phyloP scores from a whole-genome alignment of 208 protist species.

The Trypanosoma brucei region DNA sequence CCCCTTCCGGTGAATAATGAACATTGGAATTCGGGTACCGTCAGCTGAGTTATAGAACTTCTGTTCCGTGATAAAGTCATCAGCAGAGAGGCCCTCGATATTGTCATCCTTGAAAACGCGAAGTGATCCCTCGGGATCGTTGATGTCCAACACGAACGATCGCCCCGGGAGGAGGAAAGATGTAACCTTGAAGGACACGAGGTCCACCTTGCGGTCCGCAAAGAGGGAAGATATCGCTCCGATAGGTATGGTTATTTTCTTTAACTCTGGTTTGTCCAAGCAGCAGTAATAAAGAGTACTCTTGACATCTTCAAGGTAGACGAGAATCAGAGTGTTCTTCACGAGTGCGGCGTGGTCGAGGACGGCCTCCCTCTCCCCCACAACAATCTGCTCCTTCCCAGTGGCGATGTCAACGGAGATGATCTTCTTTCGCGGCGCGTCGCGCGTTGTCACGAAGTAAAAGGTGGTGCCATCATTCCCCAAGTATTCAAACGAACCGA shows the following conservation, averaged over 20 bases:
- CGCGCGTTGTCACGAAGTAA: constrained; percentile 89
- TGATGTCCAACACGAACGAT: constrained; percentile 72
- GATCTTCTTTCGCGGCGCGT: constrained; percentile 84
- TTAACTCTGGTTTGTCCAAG: constrained; percentile 30
- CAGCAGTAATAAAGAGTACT: constrained; percentile 80
- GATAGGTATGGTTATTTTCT: constrained; percentile 74
- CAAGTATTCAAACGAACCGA: constrained; percentile 85
- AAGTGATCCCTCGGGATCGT: constrained; percentile 57
- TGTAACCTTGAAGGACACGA: constrained; percentile 88
- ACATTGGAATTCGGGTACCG: constrained; percentile 93
- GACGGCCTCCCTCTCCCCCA: constrained; percentile 68
- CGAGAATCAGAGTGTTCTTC: constrained; percentile 73
- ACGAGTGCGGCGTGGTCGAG: constrained; percentile 52
- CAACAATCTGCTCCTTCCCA: constrained; percentile 43
- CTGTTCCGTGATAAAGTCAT: constrained; percentile 84
- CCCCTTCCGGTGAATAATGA: constrained; percentile 86
- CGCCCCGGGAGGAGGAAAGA: constrained; percentile 90
- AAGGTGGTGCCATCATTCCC: constrained; percentile 80
- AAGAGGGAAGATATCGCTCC: constrained; percentile 59
- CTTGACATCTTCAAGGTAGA: constrained; percentile 93
- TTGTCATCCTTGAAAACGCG: constrained; percentile 65
- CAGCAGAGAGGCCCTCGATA: constrained; percentile 57
- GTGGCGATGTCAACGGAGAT: constrained; percentile 71
- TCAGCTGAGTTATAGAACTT: constrained; percentile 87
- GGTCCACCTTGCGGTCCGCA: constrained; percentile 46